These are phyloP conservation scores for Dissophora globulifera DNA, from an alignment of 192 early-diverging fungal genomes.

Conservation along the genomic window DNA sequence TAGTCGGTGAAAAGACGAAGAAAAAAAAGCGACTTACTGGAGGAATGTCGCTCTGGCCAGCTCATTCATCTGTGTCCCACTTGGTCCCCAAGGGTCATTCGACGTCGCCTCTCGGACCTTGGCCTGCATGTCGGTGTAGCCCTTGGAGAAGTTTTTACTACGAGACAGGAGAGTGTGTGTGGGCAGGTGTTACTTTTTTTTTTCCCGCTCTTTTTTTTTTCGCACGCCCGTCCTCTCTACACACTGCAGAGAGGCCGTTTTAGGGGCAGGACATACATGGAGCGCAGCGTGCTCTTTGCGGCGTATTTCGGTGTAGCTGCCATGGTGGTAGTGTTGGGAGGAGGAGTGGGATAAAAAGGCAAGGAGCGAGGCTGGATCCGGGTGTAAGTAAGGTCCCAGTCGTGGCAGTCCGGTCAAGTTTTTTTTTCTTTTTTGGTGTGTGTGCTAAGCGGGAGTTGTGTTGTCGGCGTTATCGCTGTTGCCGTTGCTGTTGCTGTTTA, in stretches of 20 bases:
- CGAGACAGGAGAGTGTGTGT: not conserved
- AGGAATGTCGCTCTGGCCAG: slow-evolving; percentile 87
- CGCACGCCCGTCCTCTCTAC: not conserved
- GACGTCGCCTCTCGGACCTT: slow-evolving; percentile 89
- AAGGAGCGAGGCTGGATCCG: too few relatives aligned
- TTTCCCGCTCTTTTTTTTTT: slow-evolving; percentile 10
- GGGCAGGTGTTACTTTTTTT: not conserved
- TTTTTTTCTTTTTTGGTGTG: too few relatives aligned
- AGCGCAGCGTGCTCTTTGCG: slow-evolving; percentile 57
- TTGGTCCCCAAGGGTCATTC: slow-evolving; percentile 82
- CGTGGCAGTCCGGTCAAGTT: too few relatives aligned
- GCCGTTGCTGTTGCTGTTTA: too few relatives aligned
- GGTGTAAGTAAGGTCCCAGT: too few relatives aligned
- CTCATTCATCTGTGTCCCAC: slow-evolving; percentile 81
- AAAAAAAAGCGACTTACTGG: slow-evolving; percentile 69
- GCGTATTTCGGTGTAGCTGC: slow-evolving; percentile 54
- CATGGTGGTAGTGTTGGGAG: slow-evolving; percentile 9
- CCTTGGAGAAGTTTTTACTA: slow-evolving; percentile 91
- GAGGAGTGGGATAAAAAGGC: not conserved
- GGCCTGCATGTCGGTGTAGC: slow-evolving; percentile 92
- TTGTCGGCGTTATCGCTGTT: too few relatives aligned
- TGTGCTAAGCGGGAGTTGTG: too few relatives aligned
- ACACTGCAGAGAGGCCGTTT: not conserved
- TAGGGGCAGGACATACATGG: slow-evolving; percentile 41
- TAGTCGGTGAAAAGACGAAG: slow-evolving; percentile 1